Evolutionary conservation across 1,284 basidiomycete genomes (phyloP).

Genomic region (Fomitopsis schrenkii): DNA sequence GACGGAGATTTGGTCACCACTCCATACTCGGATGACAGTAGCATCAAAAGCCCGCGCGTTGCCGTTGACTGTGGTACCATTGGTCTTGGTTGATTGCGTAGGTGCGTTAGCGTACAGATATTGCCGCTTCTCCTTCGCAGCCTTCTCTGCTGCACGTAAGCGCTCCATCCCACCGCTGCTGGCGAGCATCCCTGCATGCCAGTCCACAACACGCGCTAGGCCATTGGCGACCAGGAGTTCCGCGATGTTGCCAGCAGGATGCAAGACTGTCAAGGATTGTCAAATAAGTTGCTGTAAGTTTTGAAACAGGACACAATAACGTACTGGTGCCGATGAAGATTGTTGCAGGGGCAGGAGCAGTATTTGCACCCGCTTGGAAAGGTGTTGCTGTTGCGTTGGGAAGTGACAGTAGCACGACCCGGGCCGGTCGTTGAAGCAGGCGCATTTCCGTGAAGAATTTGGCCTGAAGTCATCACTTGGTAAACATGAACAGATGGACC

Average conservation of each 20-base stretch:
- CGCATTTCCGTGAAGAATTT: slow-evolving; percentile 94
- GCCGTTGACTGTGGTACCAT: slow-evolving; percentile 41
- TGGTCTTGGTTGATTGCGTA: slow-evolving; percentile 38
- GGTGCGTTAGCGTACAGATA: slow-evolving; percentile 72
- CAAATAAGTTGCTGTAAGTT: neutral
- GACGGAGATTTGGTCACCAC: slow-evolving; percentile 86
- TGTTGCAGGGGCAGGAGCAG: slow-evolving; percentile 64
- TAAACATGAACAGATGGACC: slow-evolving; percentile 4
- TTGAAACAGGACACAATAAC: slow-evolving; percentile 14
- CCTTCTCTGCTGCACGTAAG: slow-evolving; percentile 80
- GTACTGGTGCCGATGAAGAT: slow-evolving; percentile 87
- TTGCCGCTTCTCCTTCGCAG: slow-evolving; percentile 79
- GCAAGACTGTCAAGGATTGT: slow-evolving; percentile 51
- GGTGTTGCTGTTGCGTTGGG: slow-evolving; percentile 81
- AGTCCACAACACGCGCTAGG: slow-evolving; percentile 91
- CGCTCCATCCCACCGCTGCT: slow-evolving; percentile 79
- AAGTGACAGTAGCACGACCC: slow-evolving; percentile 84
- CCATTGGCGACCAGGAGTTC: slow-evolving; percentile 85
- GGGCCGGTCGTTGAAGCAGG: slow-evolving; percentile 86
- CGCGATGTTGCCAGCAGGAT: slow-evolving; percentile 93
- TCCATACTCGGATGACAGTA: slow-evolving; percentile 86
- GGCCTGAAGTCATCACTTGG: slow-evolving; percentile 50
- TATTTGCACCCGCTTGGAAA: slow-evolving; percentile 65
- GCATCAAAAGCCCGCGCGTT: slow-evolving; percentile 70
- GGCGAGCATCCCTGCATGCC: slow-evolving; percentile 95